Evolutionary conservation across 2,329 filamentous ascomycete species (phyloP).

Genomic region (Botryotinia calthae): DNA sequence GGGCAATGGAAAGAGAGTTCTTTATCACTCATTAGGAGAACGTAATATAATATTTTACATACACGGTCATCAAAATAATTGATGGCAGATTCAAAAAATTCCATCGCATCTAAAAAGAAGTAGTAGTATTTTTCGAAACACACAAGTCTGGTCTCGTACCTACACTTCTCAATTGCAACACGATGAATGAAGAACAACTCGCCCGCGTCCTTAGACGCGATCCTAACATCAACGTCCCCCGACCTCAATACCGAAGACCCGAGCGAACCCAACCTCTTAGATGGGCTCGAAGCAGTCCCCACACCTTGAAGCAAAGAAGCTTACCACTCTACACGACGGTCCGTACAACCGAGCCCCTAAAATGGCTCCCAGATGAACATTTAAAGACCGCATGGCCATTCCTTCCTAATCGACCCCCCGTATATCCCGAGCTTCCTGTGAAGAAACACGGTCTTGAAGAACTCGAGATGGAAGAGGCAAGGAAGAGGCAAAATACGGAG

Average conservation of each 20-base stretch:
- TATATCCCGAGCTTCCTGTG: background rate
- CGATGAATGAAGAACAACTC: background rate
- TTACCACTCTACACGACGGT: rapidly evolving
- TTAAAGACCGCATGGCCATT: background rate
- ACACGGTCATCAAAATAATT: background rate
- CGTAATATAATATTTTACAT: background rate
- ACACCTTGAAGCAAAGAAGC: background rate
- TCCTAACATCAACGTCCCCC: background rate
- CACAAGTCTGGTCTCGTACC: background rate
- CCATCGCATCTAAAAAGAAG: background rate
- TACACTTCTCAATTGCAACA: background rate
- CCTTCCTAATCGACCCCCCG: background rate
- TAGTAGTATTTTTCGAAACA: background rate
- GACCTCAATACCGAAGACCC: background rate
- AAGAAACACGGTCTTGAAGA: background rate
- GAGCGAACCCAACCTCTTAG: background rate
- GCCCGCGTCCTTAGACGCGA: background rate
- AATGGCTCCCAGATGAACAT: background rate
- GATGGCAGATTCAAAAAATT: background rate
- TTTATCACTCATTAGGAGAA: background rate
- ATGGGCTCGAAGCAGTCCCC: rapidly evolving
- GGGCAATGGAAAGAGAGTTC: background rate
- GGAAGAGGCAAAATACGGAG: background rate
- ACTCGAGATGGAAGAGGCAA: background rate
- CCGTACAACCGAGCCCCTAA: background rate